These are phyloP conservation scores for Monosporascus cannonballus DNA, from an alignment of 2,329 filamentous ascomycete genomes.

Conservation along the genomic window DNA sequence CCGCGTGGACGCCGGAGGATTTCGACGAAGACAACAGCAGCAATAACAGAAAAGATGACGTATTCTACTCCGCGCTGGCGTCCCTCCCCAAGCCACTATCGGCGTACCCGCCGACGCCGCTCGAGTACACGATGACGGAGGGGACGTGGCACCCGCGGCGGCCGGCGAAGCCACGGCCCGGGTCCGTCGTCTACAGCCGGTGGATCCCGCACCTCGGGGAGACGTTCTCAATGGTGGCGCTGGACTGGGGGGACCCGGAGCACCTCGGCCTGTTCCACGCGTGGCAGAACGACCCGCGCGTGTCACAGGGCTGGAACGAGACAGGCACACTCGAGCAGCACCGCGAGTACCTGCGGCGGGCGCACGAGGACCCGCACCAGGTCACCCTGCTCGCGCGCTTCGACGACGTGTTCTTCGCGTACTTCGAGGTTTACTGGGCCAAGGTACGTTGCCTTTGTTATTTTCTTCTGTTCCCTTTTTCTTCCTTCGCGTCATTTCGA, in stretches of 20 bases:
- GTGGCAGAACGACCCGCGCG: conserved; percentile 81
- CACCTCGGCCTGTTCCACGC: conserved; percentile 68
- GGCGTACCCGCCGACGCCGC: conserved; percentile 42
- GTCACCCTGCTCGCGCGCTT: conserved; percentile 66
- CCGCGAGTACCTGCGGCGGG: conserved; percentile 60
- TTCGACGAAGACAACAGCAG: conserved; percentile 6
- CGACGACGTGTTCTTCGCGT: conserved; percentile 65
- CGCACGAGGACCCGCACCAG: conserved; percentile 67
- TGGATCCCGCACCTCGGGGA: conserved; percentile 72
- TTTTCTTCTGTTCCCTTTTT: not conserved
- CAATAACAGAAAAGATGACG: not conserved
- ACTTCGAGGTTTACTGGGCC: conserved; percentile 78
- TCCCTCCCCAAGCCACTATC: conserved; percentile 32
- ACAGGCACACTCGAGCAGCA: conserved; percentile 71
- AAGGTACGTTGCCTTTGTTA: conserved; percentile 35
- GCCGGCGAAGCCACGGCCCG: conserved; percentile 63
- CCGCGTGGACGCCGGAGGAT: conserved; percentile 52
- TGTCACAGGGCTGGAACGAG: conserved; percentile 75
- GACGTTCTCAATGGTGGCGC: conserved; percentile 70
- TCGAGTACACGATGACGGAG: conserved; percentile 39
- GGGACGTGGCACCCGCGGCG: conserved; percentile 60
- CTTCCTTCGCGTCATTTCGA: too few species aligned
- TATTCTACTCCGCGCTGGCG: conserved; percentile 9
- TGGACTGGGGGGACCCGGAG: conserved; percentile 58
- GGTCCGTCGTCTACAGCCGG: conserved; percentile 68